These are phyloP conservation scores for Solanum boliviense DNA, from an alignment of 257 asterid genomes.

Conservation along the genomic window DNA sequence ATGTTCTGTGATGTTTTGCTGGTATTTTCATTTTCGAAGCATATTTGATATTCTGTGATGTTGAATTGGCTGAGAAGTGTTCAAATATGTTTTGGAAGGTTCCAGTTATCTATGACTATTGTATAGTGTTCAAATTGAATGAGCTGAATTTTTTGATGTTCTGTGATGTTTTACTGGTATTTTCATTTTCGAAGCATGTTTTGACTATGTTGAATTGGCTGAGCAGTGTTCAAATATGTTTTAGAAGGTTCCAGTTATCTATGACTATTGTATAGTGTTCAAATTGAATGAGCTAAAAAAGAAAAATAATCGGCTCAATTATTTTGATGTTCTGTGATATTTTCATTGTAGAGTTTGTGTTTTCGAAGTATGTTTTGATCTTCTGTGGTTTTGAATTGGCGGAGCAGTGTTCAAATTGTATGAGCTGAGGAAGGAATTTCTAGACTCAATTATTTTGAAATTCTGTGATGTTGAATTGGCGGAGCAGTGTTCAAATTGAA, in stretches of 20 bases:
- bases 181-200: neutral
- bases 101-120: conserved; percentile 22
- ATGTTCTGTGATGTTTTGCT: neutral
- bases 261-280: neutral
- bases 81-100: conserved; percentile 84
- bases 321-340: neutral
- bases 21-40: neutral
- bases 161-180: neutral
- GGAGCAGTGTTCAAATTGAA: neutral
- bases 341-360: neutral
- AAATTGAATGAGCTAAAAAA: neutral
- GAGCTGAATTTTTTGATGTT: neutral
- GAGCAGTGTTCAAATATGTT: conserved; percentile 30
- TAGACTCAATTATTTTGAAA: neutral
- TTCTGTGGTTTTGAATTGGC: neutral
- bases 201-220: neutral
- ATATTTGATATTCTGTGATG: neutral
- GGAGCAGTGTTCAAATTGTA: neutral
- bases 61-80: neutral
- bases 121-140: neutral
- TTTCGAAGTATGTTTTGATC: neutral
- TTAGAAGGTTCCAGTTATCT: conserved; percentile 70
- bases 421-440: neutral
- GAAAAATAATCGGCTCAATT: neutral
- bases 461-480: neutral